Percentiles rank a stretch among this genome's conserved stretches.
phyloP scores from a whole-genome alignment of 108 stramenopile genomes.

The Seminavis robusta region DNA sequence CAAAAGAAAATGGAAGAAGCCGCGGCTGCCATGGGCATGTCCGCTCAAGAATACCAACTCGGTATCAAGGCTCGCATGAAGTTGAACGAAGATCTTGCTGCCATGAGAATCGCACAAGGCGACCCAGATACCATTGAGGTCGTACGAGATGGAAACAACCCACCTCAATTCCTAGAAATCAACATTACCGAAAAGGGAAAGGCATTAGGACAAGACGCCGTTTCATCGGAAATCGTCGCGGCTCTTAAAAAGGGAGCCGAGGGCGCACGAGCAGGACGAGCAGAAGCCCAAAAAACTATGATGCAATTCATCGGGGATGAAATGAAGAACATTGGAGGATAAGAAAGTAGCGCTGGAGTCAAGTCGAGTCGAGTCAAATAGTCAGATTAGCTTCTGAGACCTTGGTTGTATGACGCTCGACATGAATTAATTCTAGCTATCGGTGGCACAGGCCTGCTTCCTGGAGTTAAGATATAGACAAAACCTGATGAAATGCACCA shows the following conservation, averaged over 20 bases:
- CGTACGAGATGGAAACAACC: constrained; percentile 72
- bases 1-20: constrained; percentile 56
- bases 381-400: too few relatives aligned
- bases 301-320: constrained; percentile 68
- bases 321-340: constrained; percentile 55
- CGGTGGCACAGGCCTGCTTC: too few relatives aligned
- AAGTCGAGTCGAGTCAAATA: too few relatives aligned
- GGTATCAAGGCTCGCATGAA: constrained; percentile 62
- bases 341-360: too few relatives aligned
- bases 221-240: constrained; percentile 53
- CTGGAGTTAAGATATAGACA: too few relatives aligned
- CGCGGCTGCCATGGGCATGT: constrained; percentile 83
- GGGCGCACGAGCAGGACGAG: constrained; percentile 48
- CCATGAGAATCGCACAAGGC: constrained; percentile 52
- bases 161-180: constrained; percentile 64
- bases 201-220: constrained; percentile 53
- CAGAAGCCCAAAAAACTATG: constrained; percentile 76
- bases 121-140: constrained; percentile 42
- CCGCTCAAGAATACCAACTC: constrained; percentile 75
- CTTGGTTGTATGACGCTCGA: too few relatives aligned
- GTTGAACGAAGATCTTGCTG: constrained; percentile 47
- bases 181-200: constrained; percentile 74
- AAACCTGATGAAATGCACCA: too few relatives aligned
- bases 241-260: constrained; percentile 53
- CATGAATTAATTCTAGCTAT: too few relatives aligned